A percentile compares a stretch with the other conserved stretches of the same genome.
Conservation (phyloP, 768 basidiomycete species). For the Omphalotus guepiniiformis region DNA sequence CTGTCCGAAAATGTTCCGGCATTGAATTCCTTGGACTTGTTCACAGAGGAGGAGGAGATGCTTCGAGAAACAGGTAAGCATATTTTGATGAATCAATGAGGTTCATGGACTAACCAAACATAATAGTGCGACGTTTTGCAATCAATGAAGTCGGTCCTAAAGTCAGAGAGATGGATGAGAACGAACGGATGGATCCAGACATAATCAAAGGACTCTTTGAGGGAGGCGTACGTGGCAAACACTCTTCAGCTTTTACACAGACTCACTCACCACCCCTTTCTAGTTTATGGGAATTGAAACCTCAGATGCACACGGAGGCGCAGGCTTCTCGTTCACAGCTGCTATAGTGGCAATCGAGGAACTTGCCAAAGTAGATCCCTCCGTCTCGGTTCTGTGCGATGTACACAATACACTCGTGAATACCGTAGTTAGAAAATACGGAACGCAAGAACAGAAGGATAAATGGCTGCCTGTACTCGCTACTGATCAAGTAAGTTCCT, state of each 20-base stretch:
- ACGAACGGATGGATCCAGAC: constrained; percentile 86
- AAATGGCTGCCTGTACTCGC: constrained; percentile 86
- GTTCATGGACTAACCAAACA: not conserved
- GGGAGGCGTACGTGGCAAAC: constrained; percentile 68
- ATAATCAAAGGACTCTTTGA: constrained; percentile 90
- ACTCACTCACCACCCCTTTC: constrained; percentile 1
- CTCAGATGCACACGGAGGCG: constrained; percentile 73
- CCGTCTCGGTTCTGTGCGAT: constrained; percentile 94
- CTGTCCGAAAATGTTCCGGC: constrained; percentile 24
- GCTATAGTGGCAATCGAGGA: constrained; percentile 98
- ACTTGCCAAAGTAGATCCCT: constrained; percentile 92
- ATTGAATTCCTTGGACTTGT: constrained; percentile 67
- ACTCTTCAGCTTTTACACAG: constrained; percentile 1
- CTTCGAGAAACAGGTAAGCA: constrained; percentile 81
- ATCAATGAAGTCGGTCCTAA: constrained; percentile 85
- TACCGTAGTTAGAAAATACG: constrained; percentile 87
- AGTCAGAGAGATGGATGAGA: constrained; percentile 98
- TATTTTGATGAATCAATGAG: not conserved
- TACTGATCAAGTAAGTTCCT: constrained; percentile 56
- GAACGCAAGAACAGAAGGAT: constrained; percentile 76
- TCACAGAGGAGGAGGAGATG: constrained; percentile 94
- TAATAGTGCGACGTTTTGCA: constrained; percentile 80
- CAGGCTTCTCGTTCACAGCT: constrained; percentile 88
- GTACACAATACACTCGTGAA: constrained; percentile 99
- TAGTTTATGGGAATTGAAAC: constrained; percentile 99